These are phyloP conservation scores for Irineochytrium annulatum DNA, from an alignment of 192 early-diverging fungal species.

Conservation along the genomic window DNA sequence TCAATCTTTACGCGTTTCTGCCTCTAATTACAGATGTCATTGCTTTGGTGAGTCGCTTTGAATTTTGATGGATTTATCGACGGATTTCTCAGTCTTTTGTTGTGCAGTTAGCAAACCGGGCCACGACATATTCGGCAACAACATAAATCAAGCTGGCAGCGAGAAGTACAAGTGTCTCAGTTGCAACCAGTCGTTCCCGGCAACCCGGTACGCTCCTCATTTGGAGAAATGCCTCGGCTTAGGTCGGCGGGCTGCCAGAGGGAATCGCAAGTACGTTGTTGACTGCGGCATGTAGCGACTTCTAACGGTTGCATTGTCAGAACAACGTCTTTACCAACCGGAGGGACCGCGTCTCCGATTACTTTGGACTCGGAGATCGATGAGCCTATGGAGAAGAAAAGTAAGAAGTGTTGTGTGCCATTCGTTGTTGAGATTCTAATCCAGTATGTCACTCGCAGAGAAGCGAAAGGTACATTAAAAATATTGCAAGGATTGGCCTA, in stretches of 20 bases:
- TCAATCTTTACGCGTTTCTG: background rate
- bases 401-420: background rate
- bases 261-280: constrained; percentile 46
- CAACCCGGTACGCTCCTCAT: constrained; percentile 84
- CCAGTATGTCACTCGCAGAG: background rate
- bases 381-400: constrained; percentile 6
- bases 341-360: constrained; percentile 21
- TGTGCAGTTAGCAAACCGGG: constrained; percentile 33
- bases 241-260: constrained; percentile 60
- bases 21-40: constrained; percentile 44
- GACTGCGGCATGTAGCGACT: background rate
- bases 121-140: constrained; percentile 68
- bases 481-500: background rate
- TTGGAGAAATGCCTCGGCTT: constrained; percentile 90
- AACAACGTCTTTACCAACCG: background rate
- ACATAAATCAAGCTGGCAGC: constrained; percentile 41
- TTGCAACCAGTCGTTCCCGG: constrained; percentile 73
- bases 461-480: background rate
- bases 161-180: constrained; percentile 76
- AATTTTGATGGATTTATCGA: background rate
- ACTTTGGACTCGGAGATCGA: constrained; percentile 34
- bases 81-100: background rate
- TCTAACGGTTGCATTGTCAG: background rate
- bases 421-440: background rate
- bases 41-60: constrained; percentile 33